Base-by-base conservation (phyloP, 352 stramenopile species). In the Phytophthora idaei region DNA sequence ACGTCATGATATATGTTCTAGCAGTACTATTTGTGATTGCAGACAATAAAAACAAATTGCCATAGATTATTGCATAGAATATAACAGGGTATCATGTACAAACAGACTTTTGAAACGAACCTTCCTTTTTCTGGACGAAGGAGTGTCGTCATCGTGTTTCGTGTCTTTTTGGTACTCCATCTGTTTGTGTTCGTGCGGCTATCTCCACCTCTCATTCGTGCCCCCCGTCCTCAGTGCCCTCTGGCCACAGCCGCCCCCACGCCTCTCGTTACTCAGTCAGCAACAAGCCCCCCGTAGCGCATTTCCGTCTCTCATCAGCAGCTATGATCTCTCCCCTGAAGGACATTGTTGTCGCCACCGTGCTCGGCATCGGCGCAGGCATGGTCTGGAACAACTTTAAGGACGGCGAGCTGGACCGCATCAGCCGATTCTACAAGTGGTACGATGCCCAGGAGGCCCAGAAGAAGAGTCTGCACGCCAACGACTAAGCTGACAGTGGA, bases 341-440 rank as follows among this genome's bases (percentile, higher is more conserved):
- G 77, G 87, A 95, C 76, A 90, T 95, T 56, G 52, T 89, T 34
- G 81, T 95, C 71, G 87, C 76, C 80, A 82, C 80, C 34, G 61
- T 53, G 60, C 86, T 95, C 52, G 87, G 85, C 67, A 39, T 91
- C 49, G 61, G 71, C 47, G 64, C 65, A 17, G 85, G 61, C 64
- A 28, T 74, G 36, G n/a, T 81, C 29, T 95, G 86, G 84, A 85
- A 90, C 74, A 76, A 77, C 61, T 89, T 58, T 44, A 90, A 88
- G 71, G 73, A 90, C 63, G 67, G 58, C 48, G 81, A 94, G 69
- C 67, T 95, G 61, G 81, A 87, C 69, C 83, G 82, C 72, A 92
- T 90, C 67, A 78, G 78, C 66, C 61, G 68, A 62, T 95, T 80
- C 79, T 95, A 95, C 80, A 89, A 90, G 81, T 90, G 80, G 70